Conservation (phyloP, 129 eudicot species). For the Helianthus tuberosus region DNA sequence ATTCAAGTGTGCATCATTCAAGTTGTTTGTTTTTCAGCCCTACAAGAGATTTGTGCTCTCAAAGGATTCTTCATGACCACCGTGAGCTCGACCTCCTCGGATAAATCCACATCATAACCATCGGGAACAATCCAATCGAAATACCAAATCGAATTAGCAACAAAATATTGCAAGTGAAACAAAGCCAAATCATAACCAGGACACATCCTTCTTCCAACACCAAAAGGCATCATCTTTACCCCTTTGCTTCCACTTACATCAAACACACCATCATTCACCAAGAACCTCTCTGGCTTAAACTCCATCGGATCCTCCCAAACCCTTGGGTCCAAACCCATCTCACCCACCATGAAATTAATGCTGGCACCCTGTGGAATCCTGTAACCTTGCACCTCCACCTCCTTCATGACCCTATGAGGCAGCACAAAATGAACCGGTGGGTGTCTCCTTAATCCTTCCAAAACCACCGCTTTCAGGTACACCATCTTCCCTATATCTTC, state of each 20-base stretch:
- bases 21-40: background rate
- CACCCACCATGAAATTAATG: conserved; percentile 28
- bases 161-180: conserved; percentile 31
- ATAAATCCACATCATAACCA: conserved; percentile 35
- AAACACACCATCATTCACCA: conserved; percentile 30
- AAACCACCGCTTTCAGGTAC: conserved; percentile 32
- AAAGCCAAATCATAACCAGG: conserved; percentile 29
- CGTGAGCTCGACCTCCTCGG: conserved; percentile 44
- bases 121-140: conserved; percentile 22
- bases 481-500: conserved; percentile 23
- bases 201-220: conserved; percentile 35
- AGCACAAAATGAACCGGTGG: conserved; percentile 50
- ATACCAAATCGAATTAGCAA: conserved; percentile 29
- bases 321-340: conserved; percentile 36
- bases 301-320: conserved; percentile 37
- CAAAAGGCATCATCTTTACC: conserved; percentile 63
- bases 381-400: conserved; percentile 49
- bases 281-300: conserved; percentile 29
- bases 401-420: conserved; percentile 48
- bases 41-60: conserved; percentile 17
- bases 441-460: conserved; percentile 35
- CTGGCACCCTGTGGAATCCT: conserved; percentile 39
- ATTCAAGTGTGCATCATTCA: background rate
- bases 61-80: conserved; percentile 48
- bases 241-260: conserved; percentile 55